Base-by-base conservation (phyloP, 768 basidiomycete genomes). In the Lactarius akahatsu region DNA sequence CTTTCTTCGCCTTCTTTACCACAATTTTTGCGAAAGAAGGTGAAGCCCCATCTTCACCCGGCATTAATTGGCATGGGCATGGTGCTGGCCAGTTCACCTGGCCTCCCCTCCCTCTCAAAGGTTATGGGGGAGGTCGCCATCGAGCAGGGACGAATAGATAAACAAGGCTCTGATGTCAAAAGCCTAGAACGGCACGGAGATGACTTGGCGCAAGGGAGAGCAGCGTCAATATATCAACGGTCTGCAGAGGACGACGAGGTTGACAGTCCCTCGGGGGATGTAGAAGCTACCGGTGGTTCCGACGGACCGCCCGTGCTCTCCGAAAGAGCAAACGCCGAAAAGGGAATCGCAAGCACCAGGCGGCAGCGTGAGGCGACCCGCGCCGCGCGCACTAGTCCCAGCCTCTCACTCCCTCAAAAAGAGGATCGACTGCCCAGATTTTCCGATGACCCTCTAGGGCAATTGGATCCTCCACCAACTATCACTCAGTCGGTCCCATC, bases 11-110 rank as follows among this genome's bases (percentile, higher is more conserved):
- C 86, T 43, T 74, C 78, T 50, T 78, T 78, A 30, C 78, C 82
- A 20, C 83, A 82, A 41, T 81, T 86, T 63, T 73, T 78, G 38
- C 81, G 83, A 43, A 82, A 80, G 74, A 89, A 88, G 77, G 82
- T 98, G 23, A 92, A 87, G 71, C 81, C 87, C 9, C 86, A 90
- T 72, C 77, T 85, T 23, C 84, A 87, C 66, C 89, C 96, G 15
- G 86, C 89, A 0, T 69, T 98, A 36, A 86, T 96, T 47, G 97
- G 97, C 6, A 84, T 98, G 64, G 91, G 93, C 45, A 81, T 91
- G 64, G 76, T 96, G 16, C 76, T 94, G 36, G 93, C 93, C 16
- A 90, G 90, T 36, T 80, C 80, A 32, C 88, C 90, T 3, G 94
- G 82, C 8, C 82, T 97, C 83, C 94, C 94, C 1, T 74, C 76